Evolutionary conservation across 2,329 filamentous ascomycete genomes (phyloP).

Genomic region (Remersonia thermophila): DNA sequence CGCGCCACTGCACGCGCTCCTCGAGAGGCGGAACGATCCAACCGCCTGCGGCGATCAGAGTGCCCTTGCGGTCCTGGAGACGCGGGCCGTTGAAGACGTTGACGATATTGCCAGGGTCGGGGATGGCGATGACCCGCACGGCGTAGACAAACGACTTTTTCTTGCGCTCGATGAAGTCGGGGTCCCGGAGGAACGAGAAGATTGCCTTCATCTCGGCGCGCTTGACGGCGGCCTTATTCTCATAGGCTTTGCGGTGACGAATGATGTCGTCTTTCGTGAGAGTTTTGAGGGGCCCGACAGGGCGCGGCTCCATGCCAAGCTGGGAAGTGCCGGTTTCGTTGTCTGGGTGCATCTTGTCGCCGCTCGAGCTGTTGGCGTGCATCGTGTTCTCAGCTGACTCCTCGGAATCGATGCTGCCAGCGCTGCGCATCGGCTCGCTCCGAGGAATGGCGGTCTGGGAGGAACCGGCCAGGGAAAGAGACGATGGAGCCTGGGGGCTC

Average conservation of each 20-base stretch:
- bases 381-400: neutral
- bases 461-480: neutral
- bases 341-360: too few species aligned
- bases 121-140: constrained; percentile 15
- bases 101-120: neutral
- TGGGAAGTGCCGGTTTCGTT: too few species aligned
- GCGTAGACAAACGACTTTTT: constrained; percentile 15
- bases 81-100: constrained; percentile 13
- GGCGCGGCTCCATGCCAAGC: too few species aligned
- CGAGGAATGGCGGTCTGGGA: constrained; percentile 5
- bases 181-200: constrained; percentile 4
- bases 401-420: constrained; percentile 3
- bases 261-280: too few species aligned
- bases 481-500: neutral
- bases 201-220: constrained; percentile 1
- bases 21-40: constrained; percentile 17
- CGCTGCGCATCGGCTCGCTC: constrained; percentile 3
- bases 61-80: constrained; percentile 5
- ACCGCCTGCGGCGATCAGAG: constrained; percentile 14
- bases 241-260: constrained; percentile 1
- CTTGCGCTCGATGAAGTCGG: constrained; percentile 7
- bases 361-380: neutral
- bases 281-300: too few species aligned
- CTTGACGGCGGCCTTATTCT: constrained; percentile 1
- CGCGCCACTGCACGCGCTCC: constrained; percentile 10